Evolutionary conservation across 805 yeast species (phyloP), one percentile per base, ranked within the genome.

Genomic region (Candida bentonensis): DNA sequence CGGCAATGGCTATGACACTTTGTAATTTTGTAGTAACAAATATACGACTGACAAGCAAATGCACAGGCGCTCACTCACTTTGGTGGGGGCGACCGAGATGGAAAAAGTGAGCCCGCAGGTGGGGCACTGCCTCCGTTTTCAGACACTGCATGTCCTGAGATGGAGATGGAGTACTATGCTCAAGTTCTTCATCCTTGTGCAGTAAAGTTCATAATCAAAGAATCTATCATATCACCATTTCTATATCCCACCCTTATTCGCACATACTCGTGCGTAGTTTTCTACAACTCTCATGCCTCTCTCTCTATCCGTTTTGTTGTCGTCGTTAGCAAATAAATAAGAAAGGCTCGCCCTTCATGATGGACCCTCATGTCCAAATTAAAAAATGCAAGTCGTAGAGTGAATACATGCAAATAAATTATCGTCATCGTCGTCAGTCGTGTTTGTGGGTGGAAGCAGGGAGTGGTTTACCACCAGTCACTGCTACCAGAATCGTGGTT

Each of bases 391-490:
- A 42, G 21, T 20, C 25, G 33, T 13, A 46, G 40, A 36, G 21
- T 39, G 41, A 43, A 46, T 34, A 17, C 33, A 23, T 28, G 42
- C 21, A 39, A 43, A 39, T 40, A 30, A 30, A 30, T 30, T 30
- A 30, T 25, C 27, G 27, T 25, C 27, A 9, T 25, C 27, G 13
- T 25, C 27, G 13, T 25, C 13, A 25, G 27, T 13, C 11, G 7
- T 13, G 27, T 25, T 25, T 9, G 27, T 25, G 27, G 27, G 27
- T 9, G 27, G 27, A 25, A 25, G 13, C 13, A 13, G 27, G 7
- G 21, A 39, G 23, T 4, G 23, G 28, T 22, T 46, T 50, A 51
- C 56, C 54, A 52, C 54, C 56, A 51, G 21, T 44, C 44, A n/a
- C n/a, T n/a, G 22, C 49, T 51, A 17, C 50, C 52, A 3, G 42